A percentile compares a stretch with the other conserved stretches of the same genome.
phyloP scores from a whole-genome alignment of 2,329 filamentous ascomycete genomes.

The Fusarium armeniacum region DNA sequence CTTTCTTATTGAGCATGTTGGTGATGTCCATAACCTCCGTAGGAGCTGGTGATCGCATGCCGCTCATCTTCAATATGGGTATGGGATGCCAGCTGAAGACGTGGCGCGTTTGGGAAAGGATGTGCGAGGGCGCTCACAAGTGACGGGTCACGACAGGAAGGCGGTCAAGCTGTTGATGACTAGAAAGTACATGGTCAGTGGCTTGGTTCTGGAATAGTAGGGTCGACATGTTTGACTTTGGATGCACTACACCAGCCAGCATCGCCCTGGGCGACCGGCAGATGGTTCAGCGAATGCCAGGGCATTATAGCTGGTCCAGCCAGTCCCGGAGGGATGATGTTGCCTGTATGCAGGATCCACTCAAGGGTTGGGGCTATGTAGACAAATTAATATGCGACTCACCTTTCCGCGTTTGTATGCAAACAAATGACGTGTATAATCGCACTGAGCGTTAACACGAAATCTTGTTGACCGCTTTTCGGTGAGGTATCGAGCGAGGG shows the following conservation, averaged over 20 bases:
- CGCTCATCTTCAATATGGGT: slow-evolving; percentile 51
- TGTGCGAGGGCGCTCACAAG: slow-evolving; percentile 42
- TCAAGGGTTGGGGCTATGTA: slow-evolving; percentile 16
- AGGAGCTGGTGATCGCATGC: slow-evolving; percentile 61
- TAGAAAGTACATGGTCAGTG: slow-evolving; percentile 42
- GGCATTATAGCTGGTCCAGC: slow-evolving; percentile 17
- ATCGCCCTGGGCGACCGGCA: slow-evolving; percentile 19
- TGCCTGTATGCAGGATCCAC: slow-evolving; percentile 29
- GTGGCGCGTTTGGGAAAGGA: slow-evolving; percentile 43
- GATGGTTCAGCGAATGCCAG: slow-evolving; percentile 22
- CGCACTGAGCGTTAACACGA: slow-evolving; percentile 32
- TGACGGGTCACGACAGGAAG: slow-evolving; percentile 46
- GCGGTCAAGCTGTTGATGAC: slow-evolving; percentile 45
- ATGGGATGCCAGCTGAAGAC: slow-evolving; percentile 35
- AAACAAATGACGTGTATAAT: slow-evolving; percentile 45
- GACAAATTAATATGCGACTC: slow-evolving; percentile 39
- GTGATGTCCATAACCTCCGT: slow-evolving; percentile 67
- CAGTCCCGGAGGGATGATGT: slow-evolving; percentile 16
- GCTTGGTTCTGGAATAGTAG: slow-evolving; percentile 5
- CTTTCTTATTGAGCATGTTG: slow-evolving; percentile 67
- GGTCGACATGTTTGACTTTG: slow-evolving; percentile 16
- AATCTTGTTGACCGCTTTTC: slow-evolving; percentile 38
- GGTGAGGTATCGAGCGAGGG: slow-evolving; percentile 21
- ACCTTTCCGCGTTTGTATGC: slow-evolving; percentile 43
- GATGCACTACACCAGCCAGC: slow-evolving; percentile 12